A percentile compares a stretch with the other conserved stretches of the same genome.
phyloP scores from a whole-genome alignment of 2,329 filamentous ascomycete genomes.

The Metarhizium rileyi region DNA sequence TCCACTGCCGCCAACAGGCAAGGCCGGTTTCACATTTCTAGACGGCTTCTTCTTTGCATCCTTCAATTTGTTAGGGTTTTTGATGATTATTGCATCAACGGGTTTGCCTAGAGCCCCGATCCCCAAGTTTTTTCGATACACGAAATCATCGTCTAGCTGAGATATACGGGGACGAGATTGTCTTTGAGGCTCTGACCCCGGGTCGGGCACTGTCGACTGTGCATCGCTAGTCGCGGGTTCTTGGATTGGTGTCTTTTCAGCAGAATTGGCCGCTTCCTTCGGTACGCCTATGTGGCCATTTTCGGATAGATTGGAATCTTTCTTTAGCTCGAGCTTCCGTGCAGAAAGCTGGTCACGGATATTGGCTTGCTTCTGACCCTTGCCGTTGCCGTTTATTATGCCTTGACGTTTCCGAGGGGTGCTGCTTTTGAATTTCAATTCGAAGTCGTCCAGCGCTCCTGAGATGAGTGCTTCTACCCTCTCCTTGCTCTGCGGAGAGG shows the following conservation, averaged over 20 bases:
- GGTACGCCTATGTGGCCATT: neutral
- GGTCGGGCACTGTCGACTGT: neutral
- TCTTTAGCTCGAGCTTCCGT: constrained; percentile 6
- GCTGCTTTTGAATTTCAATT: neutral
- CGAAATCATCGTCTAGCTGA: constrained; percentile 16
- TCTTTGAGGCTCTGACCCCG: neutral
- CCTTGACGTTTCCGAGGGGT: neutral
- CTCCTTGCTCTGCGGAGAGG: constrained; percentile 12
- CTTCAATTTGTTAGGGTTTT: constrained; percentile 24
- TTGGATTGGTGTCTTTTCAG: neutral
- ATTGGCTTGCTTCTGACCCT: neutral
- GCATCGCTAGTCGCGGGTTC: neutral
- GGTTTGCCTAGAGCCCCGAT: constrained; percentile 25
- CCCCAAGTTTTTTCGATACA: constrained; percentile 20
- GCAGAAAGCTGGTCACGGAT: constrained; percentile 5
- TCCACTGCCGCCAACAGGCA: neutral
- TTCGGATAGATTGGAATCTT: neutral
- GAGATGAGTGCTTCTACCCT: constrained; percentile 18
- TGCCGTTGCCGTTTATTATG: constrained; percentile 1
- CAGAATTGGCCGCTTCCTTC: neutral
- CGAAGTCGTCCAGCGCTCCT: constrained; percentile 3
- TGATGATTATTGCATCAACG: constrained; percentile 38
- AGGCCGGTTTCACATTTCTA: constrained; percentile 11
- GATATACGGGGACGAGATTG: neutral
- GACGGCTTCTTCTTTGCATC: constrained; percentile 9